Base-by-base conservation (phyloP, 2,329 filamentous ascomycete species). In the Nakataea oryzae region DNA sequence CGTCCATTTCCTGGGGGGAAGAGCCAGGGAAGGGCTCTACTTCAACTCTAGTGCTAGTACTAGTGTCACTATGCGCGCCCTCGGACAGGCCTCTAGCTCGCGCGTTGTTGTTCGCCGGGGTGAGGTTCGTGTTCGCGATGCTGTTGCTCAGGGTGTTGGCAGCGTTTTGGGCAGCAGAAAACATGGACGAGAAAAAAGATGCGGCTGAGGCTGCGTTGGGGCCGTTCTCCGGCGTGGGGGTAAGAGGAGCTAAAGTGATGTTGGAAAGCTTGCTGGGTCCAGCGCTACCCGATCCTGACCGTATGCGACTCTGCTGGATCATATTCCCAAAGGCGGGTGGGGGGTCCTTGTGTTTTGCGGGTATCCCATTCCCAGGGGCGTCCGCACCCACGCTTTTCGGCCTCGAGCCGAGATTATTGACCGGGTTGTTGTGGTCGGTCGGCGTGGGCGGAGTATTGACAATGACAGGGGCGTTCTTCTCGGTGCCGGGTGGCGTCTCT, bases 91-190 rank as follows among this genome's bases (percentile, higher is more conserved):
- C 41, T 50, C 41, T 6, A 50, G 41, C 41, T 8, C 64, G 78
- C 57, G 74, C 78, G 65, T 75, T 78, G 67, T 78, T 78, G 60
- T 75, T 74, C n/a, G 77, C 76, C n/a, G 83, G 82, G 9, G 79
- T 75, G 61, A 85, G 79, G 32, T 80, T 79, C 4, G 81, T 83
- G 71, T 86, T 93, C 59, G 85, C 84, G 58, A 97, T 87, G 58
- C 87, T 91, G 65, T 83, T 90, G 67, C 83, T 91, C 5, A 93
- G 73, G 24, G 85, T 86, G 66, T 79, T 91, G 17, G 93, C 92
- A 56, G 93, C 93, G 81, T 89, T 97, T 74, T 97, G 93, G 24
- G 95, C 95, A 57, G 89, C 93, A 54, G 91, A 93, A 66, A 99
- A 86, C 71, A 99, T 90, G 29, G 90, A 93, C 5, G 91, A 96